Evolutionary conservation across 768 basidiomycete genomes (phyloP), one percentile per base, ranked within the genome.

Genomic region (Hypholoma fasciculare): DNA sequence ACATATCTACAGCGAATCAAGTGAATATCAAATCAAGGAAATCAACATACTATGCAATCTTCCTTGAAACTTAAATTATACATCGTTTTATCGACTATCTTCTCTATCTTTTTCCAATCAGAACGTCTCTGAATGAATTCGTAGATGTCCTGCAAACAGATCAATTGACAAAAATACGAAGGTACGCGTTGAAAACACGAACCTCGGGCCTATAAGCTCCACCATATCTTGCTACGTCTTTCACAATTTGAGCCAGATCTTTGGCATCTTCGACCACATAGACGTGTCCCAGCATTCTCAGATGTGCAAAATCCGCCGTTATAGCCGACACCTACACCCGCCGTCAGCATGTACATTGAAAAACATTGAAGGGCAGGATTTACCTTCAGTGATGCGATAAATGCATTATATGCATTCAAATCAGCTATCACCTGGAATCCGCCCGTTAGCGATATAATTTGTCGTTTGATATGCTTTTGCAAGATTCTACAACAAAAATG

Each of bases 31-130:
- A 14, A 5, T n/a, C 17, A 16, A 13, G 36, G 6, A 37, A 34
- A 19, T 76, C 63, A 82, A 62, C 73, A 78, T 57, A 83, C 69
- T 49, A 85, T 67, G 77, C 95, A 97, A 68, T 97, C 95, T 69
- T 97, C 95, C 67, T 92, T 94, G 67, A 96, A 92, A 69, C 89
- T 92, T 51, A 95, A 72, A 72, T 90, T 94, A 74, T 94, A 95
- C 92, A 95, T 94, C 49, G 92, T 87, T 77, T 94, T 93, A 76
- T 94, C 93, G 50, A 98, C 97, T 26, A 85, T 88, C 74, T 94
- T 96, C 71, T 98, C 96, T 59, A 98, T 98, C 77, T 92, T 96
- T 76, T 97, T 96, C 96, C 96, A 98, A 71, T 99, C 96, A 7
- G 92, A 90, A 36, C 96, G 82, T 19, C 96, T 79, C 69, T 95